Evolutionary conservation across 2,329 filamentous ascomycete species (phyloP).

Genomic region (Phialophora tarda): DNA sequence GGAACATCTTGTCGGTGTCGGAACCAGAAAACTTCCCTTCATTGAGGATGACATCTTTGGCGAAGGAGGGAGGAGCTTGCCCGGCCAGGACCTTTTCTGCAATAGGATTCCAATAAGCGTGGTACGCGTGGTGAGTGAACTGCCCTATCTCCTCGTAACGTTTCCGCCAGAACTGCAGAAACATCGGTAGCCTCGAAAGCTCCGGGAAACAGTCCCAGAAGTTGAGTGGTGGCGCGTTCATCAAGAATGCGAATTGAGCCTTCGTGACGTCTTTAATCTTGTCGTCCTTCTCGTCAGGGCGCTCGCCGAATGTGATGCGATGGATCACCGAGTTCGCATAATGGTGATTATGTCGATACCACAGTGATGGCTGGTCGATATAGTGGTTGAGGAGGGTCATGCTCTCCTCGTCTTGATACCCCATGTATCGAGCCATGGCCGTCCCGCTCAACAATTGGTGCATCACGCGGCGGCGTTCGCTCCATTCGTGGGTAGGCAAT

Average conservation of each 20-base stretch:
- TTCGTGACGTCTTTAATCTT: slow-evolving; percentile 45
- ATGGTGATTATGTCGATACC: slow-evolving; percentile 50
- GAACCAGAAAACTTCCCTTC: slow-evolving; percentile 43
- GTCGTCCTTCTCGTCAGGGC: slow-evolving; percentile 43
- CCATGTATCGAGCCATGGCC: slow-evolving; percentile 44
- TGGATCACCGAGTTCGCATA: slow-evolving; percentile 49
- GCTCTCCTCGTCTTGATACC: slow-evolving; percentile 48
- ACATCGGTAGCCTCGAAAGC: slow-evolving; percentile 42
- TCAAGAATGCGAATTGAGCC: slow-evolving; percentile 45
- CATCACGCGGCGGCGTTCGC: slow-evolving; percentile 48
- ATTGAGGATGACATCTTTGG: slow-evolving; percentile 46
- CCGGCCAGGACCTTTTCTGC: slow-evolving; percentile 40
- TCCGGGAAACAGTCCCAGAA: slow-evolving; percentile 50
- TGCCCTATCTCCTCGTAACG: slow-evolving; percentile 45
- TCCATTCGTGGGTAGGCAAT: slow-evolving; percentile 45
- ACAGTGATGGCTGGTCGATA: slow-evolving; percentile 43
- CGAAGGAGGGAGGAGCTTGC: slow-evolving; percentile 46
- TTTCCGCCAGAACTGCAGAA: slow-evolving; percentile 45
- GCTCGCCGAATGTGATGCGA: slow-evolving; percentile 46
- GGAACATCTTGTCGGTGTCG: slow-evolving; percentile 50
- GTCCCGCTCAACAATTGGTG: slow-evolving; percentile 49
- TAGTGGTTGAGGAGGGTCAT: slow-evolving; percentile 47
- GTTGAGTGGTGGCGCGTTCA: slow-evolving; percentile 41
- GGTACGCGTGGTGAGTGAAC: slow-evolving; percentile 46
- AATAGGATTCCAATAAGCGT: slow-evolving; percentile 46